Percentiles rank a stretch among this genome's conserved stretches.
These are phyloP conservation scores for Penstemon newberryi DNA, from an alignment of 257 asterid genomes.

Conservation along the genomic window DNA sequence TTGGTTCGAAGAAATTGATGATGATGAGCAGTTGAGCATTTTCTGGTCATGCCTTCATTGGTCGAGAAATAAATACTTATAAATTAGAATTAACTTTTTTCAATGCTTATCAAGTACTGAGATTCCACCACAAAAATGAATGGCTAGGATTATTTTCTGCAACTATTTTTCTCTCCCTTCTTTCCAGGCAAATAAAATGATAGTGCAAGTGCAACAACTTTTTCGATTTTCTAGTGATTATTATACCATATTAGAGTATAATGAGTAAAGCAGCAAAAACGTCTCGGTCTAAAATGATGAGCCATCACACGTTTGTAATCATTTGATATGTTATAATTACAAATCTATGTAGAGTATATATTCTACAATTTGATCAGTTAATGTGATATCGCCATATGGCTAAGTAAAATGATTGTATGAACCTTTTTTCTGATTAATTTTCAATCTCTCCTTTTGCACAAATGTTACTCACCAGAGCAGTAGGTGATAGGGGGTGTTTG, in stretches of 20 bases:
- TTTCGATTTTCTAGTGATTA: conserved; percentile 9
- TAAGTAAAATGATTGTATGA: conserved; percentile 15
- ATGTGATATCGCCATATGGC: too few relatives aligned
- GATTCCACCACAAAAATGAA: not conserved
- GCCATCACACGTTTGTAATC: conserved; percentile 29
- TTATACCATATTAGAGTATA: not conserved
- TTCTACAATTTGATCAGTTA: too few relatives aligned
- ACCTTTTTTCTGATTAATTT: conserved; percentile 18
- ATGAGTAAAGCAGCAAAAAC: conserved; percentile 19
- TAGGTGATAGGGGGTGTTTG: too few relatives aligned
- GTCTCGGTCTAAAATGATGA: conserved; percentile 34
- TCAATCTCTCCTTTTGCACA: conserved; percentile 7
- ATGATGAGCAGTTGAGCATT: too few relatives aligned
- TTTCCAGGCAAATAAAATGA: conserved; percentile 37
- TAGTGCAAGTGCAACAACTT: conserved; percentile 32
- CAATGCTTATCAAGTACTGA: conserved; percentile 23
- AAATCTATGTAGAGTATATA: too few relatives aligned
- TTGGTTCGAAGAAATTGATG: too few relatives aligned
- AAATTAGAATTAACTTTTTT: conserved; percentile 20
- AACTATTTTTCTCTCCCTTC: conserved; percentile 22
- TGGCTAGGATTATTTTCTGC: conserved; percentile 22
- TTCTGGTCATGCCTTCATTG: conserved; percentile 29
- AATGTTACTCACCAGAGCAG: conserved; percentile 24
- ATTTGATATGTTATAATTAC: conserved; percentile 22
- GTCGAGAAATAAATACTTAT: conserved; percentile 30